Base-by-base conservation (phyloP, 2,329 filamentous ascomycete species). In the Grosmannia serpens region DNA sequence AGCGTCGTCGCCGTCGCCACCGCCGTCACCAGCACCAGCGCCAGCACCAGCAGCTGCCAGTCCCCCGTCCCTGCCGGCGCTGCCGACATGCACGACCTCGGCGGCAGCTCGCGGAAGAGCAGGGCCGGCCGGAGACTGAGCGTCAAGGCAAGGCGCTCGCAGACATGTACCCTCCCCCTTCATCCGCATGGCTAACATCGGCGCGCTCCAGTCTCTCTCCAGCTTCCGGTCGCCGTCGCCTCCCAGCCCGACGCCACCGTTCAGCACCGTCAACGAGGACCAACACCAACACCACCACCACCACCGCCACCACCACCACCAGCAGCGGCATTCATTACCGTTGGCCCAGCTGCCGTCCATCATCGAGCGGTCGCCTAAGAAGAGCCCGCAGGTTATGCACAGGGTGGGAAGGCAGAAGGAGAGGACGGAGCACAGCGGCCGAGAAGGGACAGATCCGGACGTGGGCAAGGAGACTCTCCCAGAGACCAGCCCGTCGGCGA, bases 111-210 rank as follows among this genome's bases (percentile, higher is more conserved):
- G 24, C 33, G 38, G 20, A 31, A 27, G 26, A 47, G 26, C 26
- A 38, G 27, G 24, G 38, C 60, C 38, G 65, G 64, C 53, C 72
- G 67, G 60, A 72, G 68, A 61, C 59, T 73, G 56, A 72, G 72
- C 57, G 70, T 70, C 58, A 69, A 72, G 67, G 68, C 75, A 35
- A 49, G 22, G 22, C 35, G 61, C 50, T 4, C 22, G 3, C 10
- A 1, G 20, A 31, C 15, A 22, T 46, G 33, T 24, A 20, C 15
- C 17, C 4, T 41, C 27, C 10, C 20, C 6, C 24, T 44, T 9
- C 11, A 33, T 38, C 35, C 1, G 8, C n/a, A 55, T 33, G 9
- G 33, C 49, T 53, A 31, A 35, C 35, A n/a, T 22, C 4, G 38
- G 51, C 22, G 58, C 46, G 4, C 15, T n/a, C 2, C 29, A 61